Conservation (phyloP, 2,329 filamentous ascomycete species). For the Fusarium palustre region DNA sequence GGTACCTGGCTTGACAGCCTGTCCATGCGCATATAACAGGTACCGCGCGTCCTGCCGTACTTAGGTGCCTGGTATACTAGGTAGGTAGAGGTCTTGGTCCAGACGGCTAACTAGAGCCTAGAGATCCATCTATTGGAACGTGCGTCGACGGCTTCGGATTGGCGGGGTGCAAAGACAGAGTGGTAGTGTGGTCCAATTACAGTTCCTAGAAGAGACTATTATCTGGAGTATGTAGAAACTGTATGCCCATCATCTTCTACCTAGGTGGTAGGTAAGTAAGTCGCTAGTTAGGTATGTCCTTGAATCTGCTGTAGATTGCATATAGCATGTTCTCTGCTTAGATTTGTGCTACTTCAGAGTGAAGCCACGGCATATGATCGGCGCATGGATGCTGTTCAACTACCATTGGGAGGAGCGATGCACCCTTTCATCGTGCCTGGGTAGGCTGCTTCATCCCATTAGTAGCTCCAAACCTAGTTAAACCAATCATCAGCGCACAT, state of each 20-base stretch:
- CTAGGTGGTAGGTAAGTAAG: too few species aligned
- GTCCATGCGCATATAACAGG: constrained; percentile 20
- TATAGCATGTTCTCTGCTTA: not conserved
- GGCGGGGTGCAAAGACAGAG: constrained; percentile 14
- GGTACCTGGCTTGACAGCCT: constrained; percentile 17
- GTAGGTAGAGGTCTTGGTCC: constrained; percentile 3
- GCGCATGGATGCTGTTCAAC: constrained; percentile 31
- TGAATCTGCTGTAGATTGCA: not conserved
- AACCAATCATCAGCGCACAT: constrained; percentile 51
- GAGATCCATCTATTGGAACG: constrained; percentile 11
- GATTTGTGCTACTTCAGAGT: constrained; percentile 13
- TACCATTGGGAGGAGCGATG: constrained; percentile 12
- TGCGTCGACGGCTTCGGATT: constrained; percentile 21
- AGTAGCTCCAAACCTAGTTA: constrained; percentile 17
- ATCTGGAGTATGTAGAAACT: not conserved
- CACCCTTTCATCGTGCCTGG: not conserved
- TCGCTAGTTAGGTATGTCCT: too few species aligned
- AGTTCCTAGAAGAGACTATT: not conserved
- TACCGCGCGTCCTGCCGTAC: constrained; percentile 22
- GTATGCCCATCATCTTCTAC: not conserved
- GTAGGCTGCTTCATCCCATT: not conserved
- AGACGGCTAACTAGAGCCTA: constrained; percentile 7
- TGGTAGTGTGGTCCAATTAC: constrained; percentile 5
- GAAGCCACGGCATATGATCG: constrained; percentile 27
- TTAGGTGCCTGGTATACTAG: not conserved